Conservation (phyloP, 352 stramenopile species). For the Pythium sp. region DNA sequence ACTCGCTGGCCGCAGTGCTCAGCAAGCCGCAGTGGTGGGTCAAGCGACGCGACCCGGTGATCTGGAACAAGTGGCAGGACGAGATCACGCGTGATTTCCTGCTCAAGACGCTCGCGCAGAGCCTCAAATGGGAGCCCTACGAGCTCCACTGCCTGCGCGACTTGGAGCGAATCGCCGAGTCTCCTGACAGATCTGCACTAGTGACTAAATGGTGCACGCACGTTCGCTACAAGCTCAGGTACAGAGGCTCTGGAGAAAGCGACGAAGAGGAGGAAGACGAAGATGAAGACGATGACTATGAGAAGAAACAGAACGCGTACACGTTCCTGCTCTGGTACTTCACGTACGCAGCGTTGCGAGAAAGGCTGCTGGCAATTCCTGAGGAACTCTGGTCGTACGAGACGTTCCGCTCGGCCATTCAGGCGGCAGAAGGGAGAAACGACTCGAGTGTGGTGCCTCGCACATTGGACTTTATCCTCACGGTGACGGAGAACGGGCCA, state of each 20-base stretch:
- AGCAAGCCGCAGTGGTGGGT: constrained; percentile 16
- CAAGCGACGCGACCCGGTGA: constrained; percentile 15
- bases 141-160: neutral
- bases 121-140: neutral
- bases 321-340: constrained; percentile 5
- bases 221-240: constrained; percentile 1
- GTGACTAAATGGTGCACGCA: neutral
- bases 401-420: neutral
- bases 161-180: neutral
- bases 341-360: constrained; percentile 1
- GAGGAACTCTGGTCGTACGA: neutral
- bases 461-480: neutral
- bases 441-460: constrained; percentile 1
- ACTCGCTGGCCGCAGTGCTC: neutral
- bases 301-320: constrained; percentile 10
- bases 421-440: neutral
- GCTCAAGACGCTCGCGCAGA: constrained; percentile 13
- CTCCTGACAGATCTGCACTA: neutral
- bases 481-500: constrained; percentile 3
- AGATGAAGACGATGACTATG: neutral
- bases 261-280: neutral
- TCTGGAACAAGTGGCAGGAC: constrained; percentile 9
- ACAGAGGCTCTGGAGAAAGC: neutral
- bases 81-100: constrained; percentile 13
- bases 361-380: neutral